A percentile compares a stretch with the other conserved stretches of the same genome.
Conservation (phyloP, 176 grass and related monocot species). For the Lolium multiflorum region DNA sequence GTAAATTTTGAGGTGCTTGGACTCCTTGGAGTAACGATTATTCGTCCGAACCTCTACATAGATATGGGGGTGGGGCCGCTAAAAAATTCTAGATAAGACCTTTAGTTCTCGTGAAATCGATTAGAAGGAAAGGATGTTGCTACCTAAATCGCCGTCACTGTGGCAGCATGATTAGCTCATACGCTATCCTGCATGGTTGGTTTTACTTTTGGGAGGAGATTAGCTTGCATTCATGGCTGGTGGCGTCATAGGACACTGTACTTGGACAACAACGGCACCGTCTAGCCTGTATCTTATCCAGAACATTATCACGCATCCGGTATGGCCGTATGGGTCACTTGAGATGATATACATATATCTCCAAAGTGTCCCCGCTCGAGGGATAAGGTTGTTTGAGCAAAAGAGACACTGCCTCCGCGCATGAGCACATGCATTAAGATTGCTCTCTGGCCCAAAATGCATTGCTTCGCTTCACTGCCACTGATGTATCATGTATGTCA, state of each 20-base stretch:
- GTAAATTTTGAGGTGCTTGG: too few species aligned
- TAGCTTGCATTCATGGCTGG: neutral
- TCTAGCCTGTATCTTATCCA: neutral
- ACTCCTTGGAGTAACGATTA: too few species aligned
- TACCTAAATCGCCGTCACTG: neutral
- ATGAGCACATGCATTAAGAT: neutral
- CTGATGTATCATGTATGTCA: too few species aligned
- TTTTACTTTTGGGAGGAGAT: neutral
- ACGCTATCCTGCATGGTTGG: neutral
- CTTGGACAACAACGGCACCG: neutral
- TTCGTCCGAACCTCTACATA: too few species aligned
- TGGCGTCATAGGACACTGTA: neutral
- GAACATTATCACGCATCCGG: neutral
- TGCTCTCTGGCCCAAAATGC: neutral
- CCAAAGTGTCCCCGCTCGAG: neutral
- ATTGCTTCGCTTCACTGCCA: too few species aligned
- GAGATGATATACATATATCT: neutral
- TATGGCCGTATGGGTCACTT: neutral
- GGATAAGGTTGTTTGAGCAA: constrained; percentile 15
- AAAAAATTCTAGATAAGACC: neutral
- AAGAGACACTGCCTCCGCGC: neutral
- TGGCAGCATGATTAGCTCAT: neutral
- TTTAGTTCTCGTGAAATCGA: neutral
- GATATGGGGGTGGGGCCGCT: too few species aligned
- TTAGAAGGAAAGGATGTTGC: neutral